A percentile compares a stretch with the other conserved stretches of the same genome.
Evolutionary conservation across 1,139 yeast genomes (phyloP).

Genomic region (Debaryomyces sp.): DNA sequence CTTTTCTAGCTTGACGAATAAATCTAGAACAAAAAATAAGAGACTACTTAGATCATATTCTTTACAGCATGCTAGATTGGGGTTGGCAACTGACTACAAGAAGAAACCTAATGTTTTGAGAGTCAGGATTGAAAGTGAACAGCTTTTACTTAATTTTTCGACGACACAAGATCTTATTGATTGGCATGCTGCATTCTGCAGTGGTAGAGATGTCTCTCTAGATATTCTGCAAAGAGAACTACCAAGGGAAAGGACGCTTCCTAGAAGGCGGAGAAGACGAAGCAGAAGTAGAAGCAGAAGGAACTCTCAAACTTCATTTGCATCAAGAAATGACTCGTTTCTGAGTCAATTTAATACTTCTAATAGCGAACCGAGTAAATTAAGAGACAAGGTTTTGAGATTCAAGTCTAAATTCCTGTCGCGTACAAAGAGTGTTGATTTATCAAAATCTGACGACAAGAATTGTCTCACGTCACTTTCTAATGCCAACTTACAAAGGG

Average conservation of each 20-base stretch:
- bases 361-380: slow-evolving; percentile 11
- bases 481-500: not conserved
- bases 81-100: slow-evolving; percentile 69
- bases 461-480: not conserved
- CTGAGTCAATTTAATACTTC: slow-evolving; percentile 20
- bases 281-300: slow-evolving; percentile 10
- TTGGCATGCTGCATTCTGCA: slow-evolving; percentile 62
- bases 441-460: not conserved
- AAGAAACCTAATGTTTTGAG: slow-evolving; percentile 63
- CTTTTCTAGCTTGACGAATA: slow-evolving; percentile 1
- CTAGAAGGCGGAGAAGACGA: slow-evolving; percentile 57
- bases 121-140: slow-evolving; percentile 68
- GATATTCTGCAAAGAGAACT: slow-evolving; percentile 61
- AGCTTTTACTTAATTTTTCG: slow-evolving; percentile 59
- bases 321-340: not conserved
- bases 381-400: slow-evolving; percentile 25
- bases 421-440: not conserved
- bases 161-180: slow-evolving; percentile 60
- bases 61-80: slow-evolving; percentile 68
- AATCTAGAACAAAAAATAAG: slow-evolving; percentile 13
- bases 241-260: slow-evolving; percentile 74
- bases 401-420: slow-evolving; percentile 20
- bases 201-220: slow-evolving; percentile 66
- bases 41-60: slow-evolving; percentile 58
- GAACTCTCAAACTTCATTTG: slow-evolving; percentile 6